Evolutionary conservation across 768 basidiomycete genomes (phyloP).

Genomic region (Suillus occidentalis): DNA sequence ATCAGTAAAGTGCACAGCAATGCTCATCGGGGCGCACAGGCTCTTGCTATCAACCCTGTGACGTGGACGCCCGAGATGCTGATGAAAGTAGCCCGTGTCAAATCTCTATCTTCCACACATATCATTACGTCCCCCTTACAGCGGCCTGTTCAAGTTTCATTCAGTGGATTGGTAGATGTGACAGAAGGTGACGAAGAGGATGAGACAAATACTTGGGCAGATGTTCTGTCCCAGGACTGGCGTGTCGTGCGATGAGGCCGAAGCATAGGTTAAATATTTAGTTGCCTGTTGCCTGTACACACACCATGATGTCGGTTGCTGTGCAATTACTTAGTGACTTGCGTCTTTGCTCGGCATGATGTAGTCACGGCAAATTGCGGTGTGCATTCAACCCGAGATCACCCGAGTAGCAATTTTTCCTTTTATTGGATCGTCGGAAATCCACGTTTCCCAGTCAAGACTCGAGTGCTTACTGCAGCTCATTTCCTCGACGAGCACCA

Average conservation of each 20-base stretch:
- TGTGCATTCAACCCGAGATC: slow-evolving; percentile 15
- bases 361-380: neutral
- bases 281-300: neutral
- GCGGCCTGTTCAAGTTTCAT: slow-evolving; percentile 25
- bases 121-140: slow-evolving; percentile 18
- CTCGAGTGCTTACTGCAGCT: neutral
- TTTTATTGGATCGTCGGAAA: slow-evolving; percentile 16
- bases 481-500: neutral
- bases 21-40: slow-evolving; percentile 34
- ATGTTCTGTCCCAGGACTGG: slow-evolving; percentile 33
- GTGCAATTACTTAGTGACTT: slow-evolving; percentile 3
- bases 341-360: slow-evolving; percentile 17
- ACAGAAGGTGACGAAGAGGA: slow-evolving; percentile 22
- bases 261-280: neutral
- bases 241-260: slow-evolving; percentile 28
- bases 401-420: slow-evolving; percentile 18
- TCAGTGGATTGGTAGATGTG: slow-evolving; percentile 24
- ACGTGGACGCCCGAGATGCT: slow-evolving; percentile 63
- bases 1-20: neutral
- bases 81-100: slow-evolving; percentile 45
- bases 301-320: neutral
- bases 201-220: slow-evolving; percentile 27
- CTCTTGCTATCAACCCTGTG: slow-evolving; percentile 54
- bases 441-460: neutral
- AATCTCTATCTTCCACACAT: slow-evolving; percentile 15